Base-by-base conservation (phyloP, 495 filamentous ascomycete species). In the Penicillium lagena region DNA sequence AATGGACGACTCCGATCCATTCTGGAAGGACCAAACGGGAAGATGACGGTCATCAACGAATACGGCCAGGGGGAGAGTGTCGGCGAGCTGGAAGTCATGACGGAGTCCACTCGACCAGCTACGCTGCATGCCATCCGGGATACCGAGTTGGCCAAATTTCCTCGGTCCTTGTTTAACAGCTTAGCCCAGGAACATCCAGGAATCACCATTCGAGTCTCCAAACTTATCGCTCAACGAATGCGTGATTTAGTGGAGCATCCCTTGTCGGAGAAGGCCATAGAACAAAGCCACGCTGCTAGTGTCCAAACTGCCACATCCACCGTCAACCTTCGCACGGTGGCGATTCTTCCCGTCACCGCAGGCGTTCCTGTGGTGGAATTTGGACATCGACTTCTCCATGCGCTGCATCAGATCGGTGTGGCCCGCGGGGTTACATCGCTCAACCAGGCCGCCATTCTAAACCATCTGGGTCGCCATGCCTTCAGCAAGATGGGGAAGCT, bases 171-270 rank as follows among this genome's bases (percentile, higher is more conserved):
- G 1, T 98, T 98, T 75, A 98, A 98, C 66, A 97, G 90, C 58
- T 77, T 98, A 7, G 93, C 94, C 0, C 82, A 91, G 55, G 94
- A 97, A 60, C 94, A 98, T 58, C 91, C 94, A 7, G 94, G 90
- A 12, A 96, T 98, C 59, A 97, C 93, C 0, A 97, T 98, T 50
- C 95, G 96, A 64, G 95, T 98, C 10, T 97, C 94, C 4, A 98
- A 96, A 64, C 90, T 98, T 48, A 96, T 98, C 56, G 93, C 93
- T 0, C 87, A 90, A 33, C 80, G 94, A 9, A 98, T 97, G 93
- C 77, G 91, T 45, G 78, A 88, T 27, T 55, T 96, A 50, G 78
- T 95, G 6, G 89, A 97, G 49, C 85, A 85, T 55, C 86, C 85
- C 14, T 52, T 85, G n/a, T 73, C 77, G 28, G 87, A 84, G 54